Percentiles rank a stretch among this genome's conserved stretches.
Conservation (phyloP, 2,329 filamentous ascomycete genomes). For the Aspergillus sp. region DNA sequence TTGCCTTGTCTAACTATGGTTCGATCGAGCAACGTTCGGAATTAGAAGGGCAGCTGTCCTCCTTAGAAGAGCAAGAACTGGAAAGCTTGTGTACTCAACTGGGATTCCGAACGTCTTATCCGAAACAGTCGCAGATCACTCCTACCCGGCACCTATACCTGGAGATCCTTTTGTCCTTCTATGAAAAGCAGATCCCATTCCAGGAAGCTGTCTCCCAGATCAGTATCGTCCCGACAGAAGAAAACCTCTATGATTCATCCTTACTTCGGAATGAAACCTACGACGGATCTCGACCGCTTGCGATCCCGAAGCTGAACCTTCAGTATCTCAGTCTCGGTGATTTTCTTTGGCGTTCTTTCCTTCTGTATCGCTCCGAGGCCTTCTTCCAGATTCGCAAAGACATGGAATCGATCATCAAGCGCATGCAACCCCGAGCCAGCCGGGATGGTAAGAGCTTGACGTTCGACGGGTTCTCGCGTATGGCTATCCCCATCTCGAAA, state of each 20-base stretch:
- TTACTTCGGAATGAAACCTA: conserved; percentile 82
- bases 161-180: conserved; percentile 71
- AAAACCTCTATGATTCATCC: conserved; percentile 71
- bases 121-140: conserved; percentile 67
- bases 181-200: conserved; percentile 78
- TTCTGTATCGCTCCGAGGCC: conserved; percentile 83
- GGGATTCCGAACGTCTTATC: conserved; percentile 80
- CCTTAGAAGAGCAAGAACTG: conserved; percentile 73
- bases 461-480: conserved; percentile 84
- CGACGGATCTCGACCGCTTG: conserved; percentile 80
- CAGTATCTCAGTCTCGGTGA: conserved; percentile 95
- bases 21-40: conserved; percentile 80
- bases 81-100: conserved; percentile 66
- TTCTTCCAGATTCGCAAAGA: conserved; percentile 94
- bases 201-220: conserved; percentile 73
- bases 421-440: conserved; percentile 68
- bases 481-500: conserved; percentile 84
- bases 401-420: conserved; percentile 76
- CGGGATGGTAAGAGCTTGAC: conserved; percentile 63
- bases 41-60: conserved; percentile 70
- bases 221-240: conserved; percentile 80
- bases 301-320: conserved; percentile 90
- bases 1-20: conserved; percentile 89
- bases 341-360: conserved; percentile 92
- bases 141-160: conserved; percentile 49